phyloP scores from a whole-genome alignment of 192 early-diverging fungal species.

The Backusella morwellensis region DNA sequence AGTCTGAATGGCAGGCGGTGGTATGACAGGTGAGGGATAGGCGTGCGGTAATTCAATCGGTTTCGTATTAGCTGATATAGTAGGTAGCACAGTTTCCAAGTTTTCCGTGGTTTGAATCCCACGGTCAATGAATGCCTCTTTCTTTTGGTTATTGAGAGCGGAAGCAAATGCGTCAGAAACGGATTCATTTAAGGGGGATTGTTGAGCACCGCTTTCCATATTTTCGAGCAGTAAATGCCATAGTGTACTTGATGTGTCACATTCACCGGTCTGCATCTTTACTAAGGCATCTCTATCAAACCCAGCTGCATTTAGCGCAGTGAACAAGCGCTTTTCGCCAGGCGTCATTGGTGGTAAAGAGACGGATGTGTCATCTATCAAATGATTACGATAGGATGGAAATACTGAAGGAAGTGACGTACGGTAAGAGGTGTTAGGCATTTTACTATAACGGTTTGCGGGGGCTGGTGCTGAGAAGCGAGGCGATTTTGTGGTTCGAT shows the following conservation, averaged over 20 bases:
- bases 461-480: constrained; percentile 23
- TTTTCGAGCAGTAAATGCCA: constrained; percentile 67
- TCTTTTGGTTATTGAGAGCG: not conserved
- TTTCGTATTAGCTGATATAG: not conserved
- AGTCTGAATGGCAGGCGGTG: constrained; percentile 7
- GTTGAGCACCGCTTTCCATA: constrained; percentile 7
- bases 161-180: constrained; percentile 2
- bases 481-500: constrained; percentile 4
- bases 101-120: constrained; percentile 3
- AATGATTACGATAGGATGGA: constrained; percentile 25
- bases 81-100: constrained; percentile 7
- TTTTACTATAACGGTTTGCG: constrained; percentile 12
- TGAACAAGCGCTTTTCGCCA: constrained; percentile 47
- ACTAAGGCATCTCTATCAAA: constrained; percentile 57
- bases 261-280: constrained; percentile 54
- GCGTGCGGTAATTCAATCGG: constrained; percentile 10
- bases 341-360: constrained; percentile 35
- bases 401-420: constrained; percentile 34
- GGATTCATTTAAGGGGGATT: not conserved
- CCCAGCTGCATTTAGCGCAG: constrained; percentile 48
- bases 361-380: constrained; percentile 21
- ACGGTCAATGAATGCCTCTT: not conserved
- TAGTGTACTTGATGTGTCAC: constrained; percentile 60
- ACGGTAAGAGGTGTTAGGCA: constrained; percentile 21
- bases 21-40: constrained; percentile 17